Conservation (phyloP, 176 grass and related monocot species). For the Miscanthus lutarioriparius region DNA sequence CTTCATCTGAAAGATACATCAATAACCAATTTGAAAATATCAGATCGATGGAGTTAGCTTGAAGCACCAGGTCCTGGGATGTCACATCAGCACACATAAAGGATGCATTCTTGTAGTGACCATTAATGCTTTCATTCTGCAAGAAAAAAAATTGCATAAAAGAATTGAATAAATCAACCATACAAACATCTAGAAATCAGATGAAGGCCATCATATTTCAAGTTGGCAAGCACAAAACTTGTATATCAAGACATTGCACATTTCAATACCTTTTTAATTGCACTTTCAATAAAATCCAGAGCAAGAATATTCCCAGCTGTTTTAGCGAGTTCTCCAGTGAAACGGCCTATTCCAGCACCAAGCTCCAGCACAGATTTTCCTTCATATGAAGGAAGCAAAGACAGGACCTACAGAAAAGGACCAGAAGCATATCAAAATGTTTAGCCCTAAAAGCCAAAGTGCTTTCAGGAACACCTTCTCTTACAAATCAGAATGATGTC, state of each 20-base stretch:
- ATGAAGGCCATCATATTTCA: not conserved
- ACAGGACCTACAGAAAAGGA: conserved; percentile 58
- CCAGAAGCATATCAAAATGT: conserved; percentile 11
- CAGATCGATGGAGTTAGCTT: conserved; percentile 76
- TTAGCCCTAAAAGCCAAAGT: not conserved
- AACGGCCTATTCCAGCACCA: conserved; percentile 93
- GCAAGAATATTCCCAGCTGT: conserved; percentile 79
- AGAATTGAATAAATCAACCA: not conserved
- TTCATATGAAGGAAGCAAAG: conserved; percentile 80
- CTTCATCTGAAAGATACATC: conserved; percentile 96
- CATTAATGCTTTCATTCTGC: conserved; percentile 95
- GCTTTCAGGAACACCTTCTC: not conserved
- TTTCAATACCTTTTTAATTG: conserved; percentile 80
- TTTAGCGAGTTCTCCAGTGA: conserved; percentile 91
- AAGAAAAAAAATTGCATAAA: not conserved
- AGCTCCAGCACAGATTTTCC: conserved; percentile 93
- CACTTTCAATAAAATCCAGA: conserved; percentile 92
- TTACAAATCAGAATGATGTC: not conserved
- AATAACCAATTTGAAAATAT: conserved; percentile 99
- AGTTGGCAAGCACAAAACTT: not conserved
- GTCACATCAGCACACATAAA: conserved; percentile 99
- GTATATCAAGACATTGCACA: not conserved
- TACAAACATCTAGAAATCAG: not conserved
- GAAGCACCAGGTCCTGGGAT: conserved; percentile 62
- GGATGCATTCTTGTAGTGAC: conserved; percentile 66